Evolutionary conservation across 257 asterid species (phyloP), one percentile per base, ranked within the genome.

Genomic region (Perilla frutescens): DNA sequence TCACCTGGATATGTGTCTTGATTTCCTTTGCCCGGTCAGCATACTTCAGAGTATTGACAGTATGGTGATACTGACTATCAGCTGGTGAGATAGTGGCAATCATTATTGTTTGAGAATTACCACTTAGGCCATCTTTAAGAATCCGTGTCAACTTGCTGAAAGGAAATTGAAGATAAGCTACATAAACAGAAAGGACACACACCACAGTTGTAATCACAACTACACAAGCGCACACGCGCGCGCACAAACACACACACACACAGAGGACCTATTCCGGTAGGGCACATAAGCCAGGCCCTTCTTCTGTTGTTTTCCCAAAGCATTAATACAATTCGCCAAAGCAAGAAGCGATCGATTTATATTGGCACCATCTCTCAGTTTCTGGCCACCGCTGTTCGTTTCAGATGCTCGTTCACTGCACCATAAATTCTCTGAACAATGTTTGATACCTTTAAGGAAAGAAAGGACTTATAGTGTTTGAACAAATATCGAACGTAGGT

Each of bases 201-300:
- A 6, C 61, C 53, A 75, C 26, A 36, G 60, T 51, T 65, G 70
- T 32, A 65, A 66, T 56, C 75, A 74, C 50, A 32, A 66, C 47
- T 8, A 65, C 66, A 57, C 4, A 55, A 1, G 49, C 3, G 26
- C 15, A 65, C 66, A 57, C 4, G 55, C 3, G 49, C 3, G 26
- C 15, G 7, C 53, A 43, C 12, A 39, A 7, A 47, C n/a, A 3
- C 44, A 36, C 41, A 34, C 36, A 44, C 50, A 11, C 62, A 50
- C 61, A 60, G 59, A 56, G 66, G 51, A 86, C 98, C 98, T 93
- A 79, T 93, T 93, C 48, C 98, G 96, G 66, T 93, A 93, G 75
- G 98, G 98, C 67, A 93, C 98, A 81, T 93, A 93, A 63, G 98
- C 98, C 43, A 93, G 84, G 54, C 98, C 98, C 89, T 89, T 93